phyloP scores from a whole-genome alignment of 2,329 filamentous ascomycete species.

The Botrytis cinerea region DNA sequence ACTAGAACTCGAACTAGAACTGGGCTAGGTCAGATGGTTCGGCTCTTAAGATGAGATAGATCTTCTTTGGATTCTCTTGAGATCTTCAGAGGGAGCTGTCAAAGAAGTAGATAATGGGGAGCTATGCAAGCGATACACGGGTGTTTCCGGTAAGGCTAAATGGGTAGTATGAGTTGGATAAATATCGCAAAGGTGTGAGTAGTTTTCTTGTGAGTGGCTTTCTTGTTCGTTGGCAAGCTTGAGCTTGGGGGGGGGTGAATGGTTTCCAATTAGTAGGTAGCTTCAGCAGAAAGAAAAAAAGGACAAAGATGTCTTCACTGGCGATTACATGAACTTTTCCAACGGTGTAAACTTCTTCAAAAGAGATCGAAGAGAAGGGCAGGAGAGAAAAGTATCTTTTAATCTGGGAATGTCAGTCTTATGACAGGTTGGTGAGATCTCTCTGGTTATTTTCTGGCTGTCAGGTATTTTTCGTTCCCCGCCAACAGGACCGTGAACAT shows the following conservation, averaged over 20 bases:
- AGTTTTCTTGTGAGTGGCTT: background rate
- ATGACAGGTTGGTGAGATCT: background rate
- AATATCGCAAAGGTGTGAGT: constrained; percentile 13
- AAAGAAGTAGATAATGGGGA: constrained; percentile 2
- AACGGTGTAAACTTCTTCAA: background rate
- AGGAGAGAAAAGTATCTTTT: too few species aligned
- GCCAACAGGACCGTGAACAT: constrained; percentile 8
- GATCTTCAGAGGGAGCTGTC: background rate
- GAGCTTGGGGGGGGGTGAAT: constrained; percentile 11
- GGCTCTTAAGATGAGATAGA: background rate
- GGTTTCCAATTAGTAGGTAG: background rate
- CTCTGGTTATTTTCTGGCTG: background rate
- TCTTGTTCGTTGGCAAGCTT: constrained; percentile 13
- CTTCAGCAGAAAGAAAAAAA: background rate
- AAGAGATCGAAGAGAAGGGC: background rate
- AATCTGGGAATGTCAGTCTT: background rate
- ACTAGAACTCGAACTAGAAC: background rate
- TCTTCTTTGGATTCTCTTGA: background rate
- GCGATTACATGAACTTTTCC: constrained; percentile 12
- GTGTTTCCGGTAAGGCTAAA: constrained; percentile 21
- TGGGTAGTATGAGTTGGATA: background rate
- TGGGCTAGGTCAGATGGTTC: background rate
- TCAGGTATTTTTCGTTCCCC: background rate
- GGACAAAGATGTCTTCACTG: constrained; percentile 4
- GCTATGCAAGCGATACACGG: constrained; percentile 8